These are phyloP conservation scores for Breviolum minutum DNA, from an alignment of 73 alveolate genomes.

Conservation along the genomic window DNA sequence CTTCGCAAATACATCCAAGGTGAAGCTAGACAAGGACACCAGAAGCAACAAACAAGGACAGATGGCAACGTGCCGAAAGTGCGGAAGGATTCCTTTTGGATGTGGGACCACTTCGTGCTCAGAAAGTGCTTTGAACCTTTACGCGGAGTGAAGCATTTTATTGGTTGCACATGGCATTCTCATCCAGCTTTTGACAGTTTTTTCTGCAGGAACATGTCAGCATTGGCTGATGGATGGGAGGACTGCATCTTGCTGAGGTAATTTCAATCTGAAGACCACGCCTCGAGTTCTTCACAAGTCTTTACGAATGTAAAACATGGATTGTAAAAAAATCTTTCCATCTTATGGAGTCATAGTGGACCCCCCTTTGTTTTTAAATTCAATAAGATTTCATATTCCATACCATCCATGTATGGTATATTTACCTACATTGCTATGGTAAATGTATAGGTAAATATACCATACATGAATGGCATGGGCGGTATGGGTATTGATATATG, in stretches of 20 bases:
- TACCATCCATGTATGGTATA: not conserved
- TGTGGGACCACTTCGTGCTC: no score
- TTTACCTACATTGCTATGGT: not conserved
- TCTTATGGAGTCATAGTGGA: not conserved
- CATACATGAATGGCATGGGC: no score
- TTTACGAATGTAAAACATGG: not conserved
- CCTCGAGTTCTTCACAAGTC: not conserved
- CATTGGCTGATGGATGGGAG: constrained; percentile 67
- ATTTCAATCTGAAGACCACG: no score
- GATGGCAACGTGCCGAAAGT: not conserved
- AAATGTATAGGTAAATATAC: no score
- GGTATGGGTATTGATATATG: no score
- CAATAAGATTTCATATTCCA: no score
- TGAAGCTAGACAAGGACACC: constrained; percentile 44
- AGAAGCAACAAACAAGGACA: constrained; percentile 51
- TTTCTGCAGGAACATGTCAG: not conserved
- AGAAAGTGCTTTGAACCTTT: no score
- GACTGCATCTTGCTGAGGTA: not conserved
- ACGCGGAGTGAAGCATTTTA: no score
- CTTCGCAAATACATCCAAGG: not conserved
- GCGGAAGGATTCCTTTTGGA: no score
- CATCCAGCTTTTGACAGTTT: not conserved
- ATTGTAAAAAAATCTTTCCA: not conserved
- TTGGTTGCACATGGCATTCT: no score
- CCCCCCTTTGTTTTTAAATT: no score